These are phyloP conservation scores for Podospora didyma DNA, from an alignment of 495 filamentous ascomycete genomes.

Conservation along the genomic window DNA sequence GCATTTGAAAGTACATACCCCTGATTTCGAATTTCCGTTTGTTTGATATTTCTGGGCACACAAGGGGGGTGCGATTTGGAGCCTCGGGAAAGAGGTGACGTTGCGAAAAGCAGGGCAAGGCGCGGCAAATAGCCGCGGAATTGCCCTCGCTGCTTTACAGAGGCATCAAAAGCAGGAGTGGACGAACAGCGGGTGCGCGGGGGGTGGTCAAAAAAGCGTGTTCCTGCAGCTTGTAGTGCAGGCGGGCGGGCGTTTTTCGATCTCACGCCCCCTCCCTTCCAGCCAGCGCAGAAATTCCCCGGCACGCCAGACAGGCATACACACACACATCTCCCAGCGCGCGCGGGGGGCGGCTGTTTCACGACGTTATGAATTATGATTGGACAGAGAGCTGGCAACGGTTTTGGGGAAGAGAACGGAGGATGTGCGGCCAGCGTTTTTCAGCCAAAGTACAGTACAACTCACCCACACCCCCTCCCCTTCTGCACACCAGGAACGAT, in stretches of 20 bases:
- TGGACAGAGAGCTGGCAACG: conserved; percentile 26
- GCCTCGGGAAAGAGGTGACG: conserved; percentile 28
- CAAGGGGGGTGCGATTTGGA: background rate
- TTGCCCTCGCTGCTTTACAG: conserved; percentile 12
- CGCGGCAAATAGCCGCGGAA: conserved; percentile 22
- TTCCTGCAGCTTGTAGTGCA: conserved; percentile 21
- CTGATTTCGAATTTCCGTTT: background rate
- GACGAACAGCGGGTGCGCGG: conserved; percentile 9
- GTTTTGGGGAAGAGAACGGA: background rate
- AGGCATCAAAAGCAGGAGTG: conserved; percentile 3
- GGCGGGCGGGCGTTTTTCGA: conserved; percentile 13
- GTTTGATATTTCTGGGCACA: background rate
- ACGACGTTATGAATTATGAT: conserved; percentile 44
- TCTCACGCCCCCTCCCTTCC: conserved; percentile 22
- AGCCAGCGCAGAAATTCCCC: background rate
- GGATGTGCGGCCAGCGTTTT: conserved; percentile 18
- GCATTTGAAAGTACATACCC: conserved; percentile 11
- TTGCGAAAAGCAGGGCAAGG: conserved; percentile 12
- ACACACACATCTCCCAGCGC: conserved; percentile 2
- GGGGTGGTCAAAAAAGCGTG: conserved; percentile 16
- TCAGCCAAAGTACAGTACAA: conserved; percentile 26
- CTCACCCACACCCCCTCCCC: conserved; percentile 1
- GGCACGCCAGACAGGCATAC: conserved; percentile 15
- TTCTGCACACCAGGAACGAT: conserved; percentile 2
- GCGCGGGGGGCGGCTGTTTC: conserved; percentile 29